Base-by-base conservation (phyloP, 257 asterid genomes). In the Primulina huaijiensis region DNA sequence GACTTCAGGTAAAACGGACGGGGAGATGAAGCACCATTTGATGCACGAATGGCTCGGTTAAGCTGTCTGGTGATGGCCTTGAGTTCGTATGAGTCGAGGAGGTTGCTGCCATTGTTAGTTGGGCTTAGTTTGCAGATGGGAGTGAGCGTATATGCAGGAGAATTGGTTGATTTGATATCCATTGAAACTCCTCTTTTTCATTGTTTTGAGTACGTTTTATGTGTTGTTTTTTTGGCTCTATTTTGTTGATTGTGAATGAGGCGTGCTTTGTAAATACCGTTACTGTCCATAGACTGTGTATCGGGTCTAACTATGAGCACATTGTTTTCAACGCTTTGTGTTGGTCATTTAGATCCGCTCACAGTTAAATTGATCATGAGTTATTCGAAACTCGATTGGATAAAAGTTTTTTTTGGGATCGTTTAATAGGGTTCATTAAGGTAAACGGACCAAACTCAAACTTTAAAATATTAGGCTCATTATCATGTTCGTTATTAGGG, bases 41-140 rank as follows among this genome's bases (percentile, higher is more conserved):
- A 73, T 27, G 82, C 88, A 17, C 74, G 80, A 8, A 89, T 79
- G 30, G 92, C 85, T 1, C 77, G 82, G 70, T 88, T 84, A 16
- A 90, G 89, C 65, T 83, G 90, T 72, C 74, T 85, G 63, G 85
- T 74, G 61, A 86, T 74, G 6, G 86, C 74, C 71, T 83, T 77
- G 67, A 86, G 87, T 73, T 88, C 91, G 7, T 59, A 85, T 0
- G 87, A 85, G 76, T 90, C 92, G 27, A 83, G 89, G 57, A 90
- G 87, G 69, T 80, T 75, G 87, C 93, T 88, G 11, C 77, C 67
- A 21, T 82, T 74, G 80, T 72, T 68, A 64, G 63, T 73, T 27
- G 86, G 78, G 74, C 74, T 82, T 30, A 69, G 56, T 60, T 60
- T 77, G 73, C 33, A 46, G 72, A 65, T 34, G 8, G 85, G 87